phyloP scores from a whole-genome alignment of 768 basidiomycete genomes.

The Tricholoma furcatifolium region DNA sequence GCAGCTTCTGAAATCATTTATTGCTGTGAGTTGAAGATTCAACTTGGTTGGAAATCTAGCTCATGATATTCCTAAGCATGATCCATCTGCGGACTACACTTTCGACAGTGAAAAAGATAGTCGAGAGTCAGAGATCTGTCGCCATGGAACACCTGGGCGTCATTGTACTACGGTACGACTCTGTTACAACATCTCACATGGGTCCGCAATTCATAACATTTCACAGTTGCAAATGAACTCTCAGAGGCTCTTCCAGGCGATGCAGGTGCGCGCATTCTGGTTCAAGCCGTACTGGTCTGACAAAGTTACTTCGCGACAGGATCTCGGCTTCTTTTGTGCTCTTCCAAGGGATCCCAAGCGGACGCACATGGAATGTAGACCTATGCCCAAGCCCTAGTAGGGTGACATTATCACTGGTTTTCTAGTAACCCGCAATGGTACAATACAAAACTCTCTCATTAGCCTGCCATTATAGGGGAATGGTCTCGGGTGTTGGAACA shows the following conservation, averaged over 20 bases:
- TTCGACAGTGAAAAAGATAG: slow-evolving; percentile 64
- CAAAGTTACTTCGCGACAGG: slow-evolving; percentile 31
- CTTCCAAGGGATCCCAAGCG: slow-evolving; percentile 62
- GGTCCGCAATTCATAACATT: not conserved
- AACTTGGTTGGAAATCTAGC: not conserved
- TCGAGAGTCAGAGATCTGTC: slow-evolving; percentile 57
- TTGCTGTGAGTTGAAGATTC: slow-evolving; percentile 8
- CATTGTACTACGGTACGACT: slow-evolving; percentile 58
- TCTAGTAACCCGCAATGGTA: too few relatives aligned
- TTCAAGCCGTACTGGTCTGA: not conserved
- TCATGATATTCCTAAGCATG: slow-evolving; percentile 30
- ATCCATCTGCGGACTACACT: slow-evolving; percentile 51
- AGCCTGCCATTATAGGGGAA: not conserved
- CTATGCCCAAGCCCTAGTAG: slow-evolving; percentile 42
- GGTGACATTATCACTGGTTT: too few relatives aligned
- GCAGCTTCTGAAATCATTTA: slow-evolving; percentile 13
- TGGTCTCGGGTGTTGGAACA: slow-evolving; percentile 1
- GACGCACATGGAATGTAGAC: slow-evolving; percentile 70
- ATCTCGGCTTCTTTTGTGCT: slow-evolving; percentile 67
- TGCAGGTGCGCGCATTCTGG: slow-evolving; percentile 55
- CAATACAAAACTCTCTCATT: not conserved
- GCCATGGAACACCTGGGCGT: slow-evolving; percentile 37
- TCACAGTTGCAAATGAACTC: slow-evolving; percentile 60
- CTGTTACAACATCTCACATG: not conserved
- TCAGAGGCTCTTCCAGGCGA: slow-evolving; percentile 61